Evolutionary conservation across 208 protist genomes (phyloP).

Genomic region (Trichomonas vaginalis): DNA sequence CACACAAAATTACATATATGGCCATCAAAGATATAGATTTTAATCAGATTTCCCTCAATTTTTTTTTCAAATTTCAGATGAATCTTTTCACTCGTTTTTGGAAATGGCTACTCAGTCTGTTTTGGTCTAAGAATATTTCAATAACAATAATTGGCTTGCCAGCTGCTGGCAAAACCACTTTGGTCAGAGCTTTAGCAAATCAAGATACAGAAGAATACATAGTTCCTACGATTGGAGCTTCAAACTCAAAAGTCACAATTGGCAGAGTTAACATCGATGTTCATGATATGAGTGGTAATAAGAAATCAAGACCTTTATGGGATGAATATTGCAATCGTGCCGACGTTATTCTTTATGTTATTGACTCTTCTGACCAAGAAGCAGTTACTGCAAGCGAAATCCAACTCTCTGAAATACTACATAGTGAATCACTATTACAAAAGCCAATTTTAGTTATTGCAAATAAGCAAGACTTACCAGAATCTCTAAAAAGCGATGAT

Average conservation of each 20-base stretch:
- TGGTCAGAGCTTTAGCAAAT: background rate
- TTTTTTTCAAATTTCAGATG: too few relatives aligned
- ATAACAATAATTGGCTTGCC: background rate
- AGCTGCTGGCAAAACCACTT: background rate
- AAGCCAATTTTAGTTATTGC: background rate
- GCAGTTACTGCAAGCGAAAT: background rate
- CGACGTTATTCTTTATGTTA: background rate
- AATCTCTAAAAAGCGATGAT: background rate
- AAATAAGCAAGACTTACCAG: background rate
- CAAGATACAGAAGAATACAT: background rate
- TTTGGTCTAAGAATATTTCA: background rate
- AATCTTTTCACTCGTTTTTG: background rate
- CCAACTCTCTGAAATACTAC: background rate
- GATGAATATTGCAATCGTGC: background rate
- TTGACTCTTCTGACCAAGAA: conserved; percentile 15
- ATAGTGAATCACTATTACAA: background rate
- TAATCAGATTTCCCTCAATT: too few relatives aligned
- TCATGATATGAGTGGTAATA: background rate
- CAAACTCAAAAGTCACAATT: background rate
- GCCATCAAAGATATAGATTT: too few relatives aligned
- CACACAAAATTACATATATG: too few relatives aligned
- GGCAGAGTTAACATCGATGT: background rate
- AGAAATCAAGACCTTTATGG: background rate
- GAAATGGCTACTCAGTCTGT: background rate
- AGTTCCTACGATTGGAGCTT: background rate